Evolutionary conservation across 345 rosid genomes (phyloP).

Genomic region (Nasturtium officinale): DNA sequence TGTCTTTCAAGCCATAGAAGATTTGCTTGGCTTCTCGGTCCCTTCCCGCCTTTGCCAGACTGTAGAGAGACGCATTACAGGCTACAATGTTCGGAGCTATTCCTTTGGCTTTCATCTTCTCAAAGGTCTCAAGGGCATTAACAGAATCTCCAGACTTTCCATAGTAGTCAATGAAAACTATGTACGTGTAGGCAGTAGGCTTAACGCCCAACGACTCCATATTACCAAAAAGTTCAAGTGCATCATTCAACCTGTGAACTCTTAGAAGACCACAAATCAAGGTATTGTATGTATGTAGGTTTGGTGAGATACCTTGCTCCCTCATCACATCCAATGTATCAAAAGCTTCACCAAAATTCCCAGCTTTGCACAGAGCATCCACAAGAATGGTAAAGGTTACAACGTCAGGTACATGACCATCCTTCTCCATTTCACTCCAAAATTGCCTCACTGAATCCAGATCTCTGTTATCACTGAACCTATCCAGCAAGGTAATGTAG

Average conservation of each 20-base stretch:
- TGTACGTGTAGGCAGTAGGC: constrained; percentile 76
- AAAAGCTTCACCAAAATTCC: constrained; percentile 67
- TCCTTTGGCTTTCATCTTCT: constrained; percentile 73
- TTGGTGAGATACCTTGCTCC: constrained; percentile 61
- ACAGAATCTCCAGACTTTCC: constrained; percentile 71
- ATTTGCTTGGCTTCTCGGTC: constrained; percentile 72
- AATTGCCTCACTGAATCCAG: constrained; percentile 65
- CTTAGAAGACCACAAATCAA: constrained; percentile 76
- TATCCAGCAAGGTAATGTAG: constrained; percentile 80
- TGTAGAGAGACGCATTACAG: constrained; percentile 80
- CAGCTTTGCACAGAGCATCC: constrained; percentile 71
- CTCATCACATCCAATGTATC: constrained; percentile 66
- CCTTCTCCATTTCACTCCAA: constrained; percentile 86
- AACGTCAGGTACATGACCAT: constrained; percentile 82
- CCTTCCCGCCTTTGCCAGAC: constrained; percentile 72
- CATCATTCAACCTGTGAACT: constrained; percentile 59
- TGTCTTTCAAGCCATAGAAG: constrained; percentile 61
- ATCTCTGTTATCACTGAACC: constrained; percentile 71
- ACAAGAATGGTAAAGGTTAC: constrained; percentile 77
- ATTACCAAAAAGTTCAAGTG: constrained; percentile 56
- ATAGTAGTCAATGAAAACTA: constrained; percentile 86
- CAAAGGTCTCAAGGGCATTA: constrained; percentile 77
- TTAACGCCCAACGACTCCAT: constrained; percentile 66
- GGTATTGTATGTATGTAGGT: constrained; percentile 82
- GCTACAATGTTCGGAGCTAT: constrained; percentile 85